Conservation (phyloP, 2,329 filamentous ascomycete species). For the Hypoxylon rubiginosum region DNA sequence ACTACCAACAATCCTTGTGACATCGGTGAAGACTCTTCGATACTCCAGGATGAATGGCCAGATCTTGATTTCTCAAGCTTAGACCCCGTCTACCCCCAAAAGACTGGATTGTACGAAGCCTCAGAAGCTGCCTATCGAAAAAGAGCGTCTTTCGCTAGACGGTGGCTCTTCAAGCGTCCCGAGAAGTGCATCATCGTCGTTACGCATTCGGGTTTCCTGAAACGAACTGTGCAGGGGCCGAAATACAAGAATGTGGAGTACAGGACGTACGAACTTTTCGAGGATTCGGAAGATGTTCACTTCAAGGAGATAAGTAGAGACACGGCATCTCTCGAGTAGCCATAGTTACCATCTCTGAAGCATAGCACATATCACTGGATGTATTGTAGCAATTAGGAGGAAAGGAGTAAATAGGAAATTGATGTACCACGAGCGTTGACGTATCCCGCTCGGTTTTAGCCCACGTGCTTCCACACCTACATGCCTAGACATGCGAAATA, state of each 20-base stretch:
- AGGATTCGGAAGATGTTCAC: constrained; percentile 33
- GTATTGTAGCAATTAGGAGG: neutral
- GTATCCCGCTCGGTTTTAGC: neutral
- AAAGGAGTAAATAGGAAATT: neutral
- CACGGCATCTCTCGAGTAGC: constrained; percentile 9
- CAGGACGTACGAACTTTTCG: constrained; percentile 45
- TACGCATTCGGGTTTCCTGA: constrained; percentile 52
- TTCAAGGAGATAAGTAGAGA: constrained; percentile 36
- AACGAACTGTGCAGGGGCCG: constrained; percentile 45
- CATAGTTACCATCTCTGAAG: neutral
- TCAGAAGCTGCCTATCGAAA: constrained; percentile 47
- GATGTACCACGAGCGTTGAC: neutral
- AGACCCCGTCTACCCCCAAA: constrained; percentile 51
- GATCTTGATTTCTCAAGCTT: constrained; percentile 50
- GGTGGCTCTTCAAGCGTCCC: constrained; percentile 48
- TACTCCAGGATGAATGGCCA: constrained; percentile 49
- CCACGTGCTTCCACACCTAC: neutral
- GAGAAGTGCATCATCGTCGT: constrained; percentile 52
- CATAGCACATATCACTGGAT: neutral
- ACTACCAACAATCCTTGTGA: constrained; percentile 52
- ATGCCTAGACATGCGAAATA: constrained; percentile 7
- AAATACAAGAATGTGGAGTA: constrained; percentile 51
- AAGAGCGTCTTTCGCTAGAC: constrained; percentile 47
- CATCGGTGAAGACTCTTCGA: constrained; percentile 43
- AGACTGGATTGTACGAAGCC: constrained; percentile 50